These are phyloP conservation scores for Cladorrhinum sp. DNA, from an alignment of 2,329 filamentous ascomycete genomes.

Conservation along the genomic window DNA sequence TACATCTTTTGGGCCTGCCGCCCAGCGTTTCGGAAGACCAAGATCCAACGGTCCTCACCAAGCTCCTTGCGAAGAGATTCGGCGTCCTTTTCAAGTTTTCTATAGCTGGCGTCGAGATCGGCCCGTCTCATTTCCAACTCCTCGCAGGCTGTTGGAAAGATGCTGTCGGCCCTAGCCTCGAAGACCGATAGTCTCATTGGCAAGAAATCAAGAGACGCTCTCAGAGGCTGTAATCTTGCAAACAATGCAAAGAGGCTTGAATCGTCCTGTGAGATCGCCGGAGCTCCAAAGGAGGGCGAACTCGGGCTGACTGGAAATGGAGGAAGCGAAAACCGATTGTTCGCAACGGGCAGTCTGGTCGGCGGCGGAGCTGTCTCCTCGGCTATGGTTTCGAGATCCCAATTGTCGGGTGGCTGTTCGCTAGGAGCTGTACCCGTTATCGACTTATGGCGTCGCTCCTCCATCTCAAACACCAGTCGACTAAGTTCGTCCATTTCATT, in stretches of 20 bases:
- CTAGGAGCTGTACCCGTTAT: slow-evolving; percentile 60
- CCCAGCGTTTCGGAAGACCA: slow-evolving; percentile 91
- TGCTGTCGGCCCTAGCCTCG: slow-evolving; percentile 67
- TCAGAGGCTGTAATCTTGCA: slow-evolving; percentile 89
- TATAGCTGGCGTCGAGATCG: slow-evolving; percentile 79
- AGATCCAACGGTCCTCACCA: slow-evolving; percentile 92
- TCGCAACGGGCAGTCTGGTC: slow-evolving; percentile 49
- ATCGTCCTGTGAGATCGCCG: slow-evolving; percentile 69
- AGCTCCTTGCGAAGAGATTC: slow-evolving; percentile 86
- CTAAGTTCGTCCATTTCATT: slow-evolving; percentile 63
- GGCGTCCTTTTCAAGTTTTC: slow-evolving; percentile 83
- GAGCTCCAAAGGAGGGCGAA: slow-evolving; percentile 50
- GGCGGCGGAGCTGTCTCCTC: slow-evolving; percentile 70
- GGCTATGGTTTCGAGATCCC: slow-evolving; percentile 87
- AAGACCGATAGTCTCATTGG: slow-evolving; percentile 93
- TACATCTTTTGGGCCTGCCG: slow-evolving; percentile 95
- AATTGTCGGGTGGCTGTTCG: slow-evolving; percentile 67
- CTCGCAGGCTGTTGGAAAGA: slow-evolving; percentile 87
- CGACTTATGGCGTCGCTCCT: slow-evolving; percentile 85
- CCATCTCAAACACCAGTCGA: slow-evolving; percentile 92
- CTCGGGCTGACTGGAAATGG: slow-evolving; percentile 61
- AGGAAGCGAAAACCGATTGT: slow-evolving; percentile 67
- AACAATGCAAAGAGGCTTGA: slow-evolving; percentile 86
- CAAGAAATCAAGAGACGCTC: slow-evolving; percentile 90
- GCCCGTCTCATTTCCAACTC: slow-evolving; percentile 76